Evolutionary conservation across 192 early-diverging fungal species (phyloP).

Genomic region (Chytriomyces sp.): DNA sequence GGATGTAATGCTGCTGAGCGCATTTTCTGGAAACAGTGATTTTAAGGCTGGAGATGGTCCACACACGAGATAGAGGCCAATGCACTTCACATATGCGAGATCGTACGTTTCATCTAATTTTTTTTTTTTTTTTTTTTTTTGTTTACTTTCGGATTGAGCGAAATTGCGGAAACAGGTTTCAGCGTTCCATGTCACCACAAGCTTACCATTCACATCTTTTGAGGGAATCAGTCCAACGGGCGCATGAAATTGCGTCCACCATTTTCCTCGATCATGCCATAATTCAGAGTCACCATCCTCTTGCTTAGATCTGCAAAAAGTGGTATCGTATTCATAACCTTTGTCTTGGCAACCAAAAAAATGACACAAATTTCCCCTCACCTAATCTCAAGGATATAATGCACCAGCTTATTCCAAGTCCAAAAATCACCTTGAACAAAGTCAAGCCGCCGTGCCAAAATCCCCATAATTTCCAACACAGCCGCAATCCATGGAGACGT

Average conservation of each 20-base stretch:
- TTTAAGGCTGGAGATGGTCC: no score
- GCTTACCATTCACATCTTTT: background rate
- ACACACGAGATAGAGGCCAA: no score
- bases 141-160: background rate
- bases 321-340: background rate
- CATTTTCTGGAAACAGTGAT: no score
- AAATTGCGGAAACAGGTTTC: background rate
- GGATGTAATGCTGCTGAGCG: no score
- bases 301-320: background rate
- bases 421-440: background rate
- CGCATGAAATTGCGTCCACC: background rate
- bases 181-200: background rate
- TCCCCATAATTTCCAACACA: background rate
- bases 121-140: no score
- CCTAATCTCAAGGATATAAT: background rate
- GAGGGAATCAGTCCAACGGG: background rate
- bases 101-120: no score
- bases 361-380: background rate
- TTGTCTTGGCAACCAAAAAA: background rate
- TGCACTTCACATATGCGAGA: no score
- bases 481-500: no score
- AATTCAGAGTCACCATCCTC: background rate
- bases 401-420: constrained; percentile 4
- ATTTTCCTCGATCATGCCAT: constrained; percentile 2
- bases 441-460: constrained; percentile 6